phyloP scores from a whole-genome alignment of 345 rosid species.

The Noccaea bulbosa region DNA sequence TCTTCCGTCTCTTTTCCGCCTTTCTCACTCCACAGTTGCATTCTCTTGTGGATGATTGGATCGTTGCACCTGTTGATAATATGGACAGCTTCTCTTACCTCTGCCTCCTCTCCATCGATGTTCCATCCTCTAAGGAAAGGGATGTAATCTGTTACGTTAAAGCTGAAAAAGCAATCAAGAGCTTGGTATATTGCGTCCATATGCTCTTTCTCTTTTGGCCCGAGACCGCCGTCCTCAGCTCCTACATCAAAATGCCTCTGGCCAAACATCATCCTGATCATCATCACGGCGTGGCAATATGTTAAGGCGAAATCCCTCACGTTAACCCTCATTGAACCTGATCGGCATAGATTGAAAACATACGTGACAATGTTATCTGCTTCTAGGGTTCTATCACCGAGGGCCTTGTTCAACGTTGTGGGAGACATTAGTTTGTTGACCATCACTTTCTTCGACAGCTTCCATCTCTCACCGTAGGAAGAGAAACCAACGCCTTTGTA shows the following conservation, averaged over 20 bases:
- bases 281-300: conserved; percentile 35
- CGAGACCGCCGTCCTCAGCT: conserved; percentile 36
- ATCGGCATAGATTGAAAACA: conserved; percentile 11
- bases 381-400: conserved; percentile 33
- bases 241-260: conserved; percentile 39
- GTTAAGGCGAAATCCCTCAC: conserved; percentile 22
- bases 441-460: conserved; percentile 38
- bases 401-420: conserved; percentile 1
- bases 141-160: conserved; percentile 35
- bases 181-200: conserved; percentile 34
- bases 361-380: conserved; percentile 36
- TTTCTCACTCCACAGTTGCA: conserved; percentile 37
- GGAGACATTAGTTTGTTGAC: conserved; percentile 29
- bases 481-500: conserved; percentile 15
- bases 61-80: conserved; percentile 19
- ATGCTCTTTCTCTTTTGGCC: conserved; percentile 28
- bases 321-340: neutral
- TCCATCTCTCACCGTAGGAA: conserved; percentile 31
- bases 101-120: conserved; percentile 36
- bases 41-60: conserved; percentile 24
- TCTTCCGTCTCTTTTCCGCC: conserved; percentile 14
- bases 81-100: conserved; percentile 19
- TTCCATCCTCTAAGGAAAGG: conserved; percentile 36
- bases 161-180: conserved; percentile 26
- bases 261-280: conserved; percentile 45